Evolutionary conservation across 805 yeast species (phyloP), one percentile per base, ranked within the genome.

Genomic region (Suhomyces prunicola): DNA sequence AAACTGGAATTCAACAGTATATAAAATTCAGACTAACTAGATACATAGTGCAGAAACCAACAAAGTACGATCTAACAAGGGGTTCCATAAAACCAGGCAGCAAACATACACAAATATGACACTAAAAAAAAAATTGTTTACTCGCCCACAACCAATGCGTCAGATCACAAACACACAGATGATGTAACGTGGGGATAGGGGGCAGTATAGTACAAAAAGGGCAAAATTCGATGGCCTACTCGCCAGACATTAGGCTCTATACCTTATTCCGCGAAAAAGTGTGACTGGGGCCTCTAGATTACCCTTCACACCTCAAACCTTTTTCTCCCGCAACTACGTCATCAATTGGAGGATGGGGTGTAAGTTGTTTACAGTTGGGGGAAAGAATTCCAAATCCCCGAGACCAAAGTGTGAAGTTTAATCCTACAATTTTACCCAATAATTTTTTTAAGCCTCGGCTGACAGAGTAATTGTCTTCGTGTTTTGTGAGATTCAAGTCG

Each of bases 21-120:
- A 47, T 47, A 47, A 36, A 47, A 47, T 36, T 39, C 35, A 23
- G 31, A 35, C 44, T 22, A 42, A 15, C 17, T 12, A 42, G 23
- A 23, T 23, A 13, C n/a, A 42, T 24, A 42, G 46, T 46, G 48
- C 31, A 46, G 19, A 44, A 29, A 36, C 33, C 49, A 23, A 15
- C 31, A 47, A 46, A 47, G 19, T n/a, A 15, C 23, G 39, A 23
- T 35, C 13, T 35, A 36, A 33, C 49, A 47, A 35, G 49, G 42
- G 49, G 49, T 17, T 35, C 48, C 48, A 44, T 22, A 22, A 29
- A 35, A 41, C 15, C 49, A 47, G 49, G 49, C 49, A 47, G 49
- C 49, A 47, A 46, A 47, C 49, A 47, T 36, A 47, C 49, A 46
- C 49, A 47, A 47, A 29, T 31, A 22, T 27, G 17, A 24, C 23